Evolutionary conservation across 306 rosid species (phyloP).

Genomic region (Ormosia semicastrata): DNA sequence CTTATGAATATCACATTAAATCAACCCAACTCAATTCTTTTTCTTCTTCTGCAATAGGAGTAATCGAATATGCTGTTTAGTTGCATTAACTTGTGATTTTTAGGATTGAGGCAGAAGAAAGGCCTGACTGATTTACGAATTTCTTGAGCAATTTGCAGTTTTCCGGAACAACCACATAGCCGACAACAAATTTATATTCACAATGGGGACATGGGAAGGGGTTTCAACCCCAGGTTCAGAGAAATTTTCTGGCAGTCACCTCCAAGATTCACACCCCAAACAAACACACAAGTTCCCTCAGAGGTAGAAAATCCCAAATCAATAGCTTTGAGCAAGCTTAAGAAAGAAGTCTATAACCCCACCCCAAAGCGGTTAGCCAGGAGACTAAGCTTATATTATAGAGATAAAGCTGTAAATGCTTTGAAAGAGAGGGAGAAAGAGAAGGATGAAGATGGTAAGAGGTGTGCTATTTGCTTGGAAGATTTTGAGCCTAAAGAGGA

Average conservation of each 20-base stretch:
- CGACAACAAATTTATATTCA: conserved; percentile 22
- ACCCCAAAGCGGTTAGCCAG: conserved; percentile 26
- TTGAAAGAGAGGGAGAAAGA: conserved; percentile 25
- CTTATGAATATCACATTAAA: background rate
- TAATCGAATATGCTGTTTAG: background rate
- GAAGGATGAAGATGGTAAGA: conserved; percentile 50
- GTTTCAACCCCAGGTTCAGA: conserved; percentile 27
- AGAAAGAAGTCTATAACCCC: conserved; percentile 57
- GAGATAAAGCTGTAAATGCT: conserved; percentile 27
- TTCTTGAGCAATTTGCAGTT: conserved; percentile 37
- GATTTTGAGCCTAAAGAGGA: conserved; percentile 66
- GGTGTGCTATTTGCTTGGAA: conserved; percentile 76
- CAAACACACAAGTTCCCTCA: conserved; percentile 24
- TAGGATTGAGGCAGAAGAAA: background rate
- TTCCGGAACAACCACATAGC: conserved; percentile 20
- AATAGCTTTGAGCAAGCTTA: conserved; percentile 53
- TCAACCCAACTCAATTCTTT: background rate
- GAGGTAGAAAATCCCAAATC: conserved; percentile 36
- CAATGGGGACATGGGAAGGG: conserved; percentile 21
- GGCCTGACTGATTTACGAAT: background rate
- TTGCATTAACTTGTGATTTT: background rate
- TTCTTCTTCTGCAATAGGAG: background rate
- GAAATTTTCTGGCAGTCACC: conserved; percentile 19
- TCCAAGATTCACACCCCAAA: conserved; percentile 32
- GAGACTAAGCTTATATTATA: conserved; percentile 49